Conservation (phyloP, 2,329 filamentous ascomycete species). For the Verticillium tricorpus region DNA sequence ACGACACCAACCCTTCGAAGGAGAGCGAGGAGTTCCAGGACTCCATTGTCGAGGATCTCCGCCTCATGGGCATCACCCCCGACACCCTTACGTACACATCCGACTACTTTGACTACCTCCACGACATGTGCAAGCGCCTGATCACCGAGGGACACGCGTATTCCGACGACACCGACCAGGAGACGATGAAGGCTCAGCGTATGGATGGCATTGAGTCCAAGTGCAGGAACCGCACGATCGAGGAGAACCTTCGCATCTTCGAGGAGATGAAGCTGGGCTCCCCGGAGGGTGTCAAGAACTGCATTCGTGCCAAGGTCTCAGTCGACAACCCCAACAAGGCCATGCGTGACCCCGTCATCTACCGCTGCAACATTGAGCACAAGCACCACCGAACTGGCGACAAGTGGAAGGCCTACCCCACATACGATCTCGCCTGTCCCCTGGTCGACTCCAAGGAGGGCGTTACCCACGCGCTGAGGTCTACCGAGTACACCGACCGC, state of each 20-base stretch:
- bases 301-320: constrained; percentile 91
- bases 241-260: constrained; percentile 82
- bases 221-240: constrained; percentile 70
- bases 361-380: constrained; percentile 74
- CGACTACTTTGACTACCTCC: constrained; percentile 91
- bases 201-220: constrained; percentile 79
- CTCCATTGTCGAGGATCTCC: constrained; percentile 85
- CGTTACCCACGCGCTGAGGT: constrained; percentile 77
- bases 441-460: constrained; percentile 78
- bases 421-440: constrained; percentile 82
- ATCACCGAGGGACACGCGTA: constrained; percentile 88
- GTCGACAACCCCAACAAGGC: constrained; percentile 92
- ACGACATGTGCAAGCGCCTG: constrained; percentile 77
- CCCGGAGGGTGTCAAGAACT: constrained; percentile 76
- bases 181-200: constrained; percentile 81
- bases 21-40: constrained; percentile 97
- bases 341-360: constrained; percentile 94
- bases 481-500: constrained; percentile 83
- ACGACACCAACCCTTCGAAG: constrained; percentile 96
- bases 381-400: constrained; percentile 73
- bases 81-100: constrained; percentile 86
- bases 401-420: constrained; percentile 82
- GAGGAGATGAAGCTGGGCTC: constrained; percentile 89
- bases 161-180: constrained; percentile 88
- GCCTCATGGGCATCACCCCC: constrained; percentile 85